These are phyloP conservation scores for Cairneyella variabilis DNA, from an alignment of 495 filamentous ascomycete genomes.

Conservation along the genomic window DNA sequence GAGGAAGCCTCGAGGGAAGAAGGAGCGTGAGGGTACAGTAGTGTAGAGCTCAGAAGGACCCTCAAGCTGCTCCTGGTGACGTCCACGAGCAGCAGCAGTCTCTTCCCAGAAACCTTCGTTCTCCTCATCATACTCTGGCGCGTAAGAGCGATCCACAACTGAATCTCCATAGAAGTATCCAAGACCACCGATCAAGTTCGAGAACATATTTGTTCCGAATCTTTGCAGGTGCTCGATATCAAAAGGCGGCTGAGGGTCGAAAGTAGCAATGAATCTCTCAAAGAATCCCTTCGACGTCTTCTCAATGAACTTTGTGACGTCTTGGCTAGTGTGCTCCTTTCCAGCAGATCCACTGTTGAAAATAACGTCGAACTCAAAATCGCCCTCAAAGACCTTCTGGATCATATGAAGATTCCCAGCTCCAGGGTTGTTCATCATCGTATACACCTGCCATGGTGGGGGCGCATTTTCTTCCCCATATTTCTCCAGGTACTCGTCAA, in stretches of 20 bases:
- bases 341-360: slow-evolving; percentile 78
- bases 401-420: slow-evolving; percentile 82
- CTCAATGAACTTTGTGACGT: slow-evolving; percentile 66
- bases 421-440: slow-evolving; percentile 63
- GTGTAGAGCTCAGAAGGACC: slow-evolving; percentile 89
- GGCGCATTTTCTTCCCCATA: slow-evolving; percentile 71
- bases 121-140: slow-evolving; percentile 89
- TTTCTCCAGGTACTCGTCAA: slow-evolving; percentile 63
- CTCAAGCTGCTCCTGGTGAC: slow-evolving; percentile 62
- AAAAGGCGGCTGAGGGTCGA: slow-evolving; percentile 75
- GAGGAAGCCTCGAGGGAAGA: slow-evolving; percentile 93
- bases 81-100: slow-evolving; percentile 63
- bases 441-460: slow-evolving; percentile 83
- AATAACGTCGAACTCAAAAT: slow-evolving; percentile 92
- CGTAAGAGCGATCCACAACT: slow-evolving; percentile 84
- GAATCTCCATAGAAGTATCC: slow-evolving; percentile 90
- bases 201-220: slow-evolving; percentile 88
- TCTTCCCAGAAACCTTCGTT: slow-evolving; percentile 98
- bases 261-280: slow-evolving; percentile 67
- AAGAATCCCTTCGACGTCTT: slow-evolving; percentile 62
- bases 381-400: slow-evolving; percentile 87
- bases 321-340: slow-evolving; percentile 53
- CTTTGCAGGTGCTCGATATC: slow-evolving; percentile 63
- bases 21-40: slow-evolving; percentile 87
- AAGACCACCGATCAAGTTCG: slow-evolving; percentile 90